These are phyloP conservation scores for Yamadazyma blattariae DNA, from an alignment of 1,139 yeast genomes.

Conservation along the genomic window DNA sequence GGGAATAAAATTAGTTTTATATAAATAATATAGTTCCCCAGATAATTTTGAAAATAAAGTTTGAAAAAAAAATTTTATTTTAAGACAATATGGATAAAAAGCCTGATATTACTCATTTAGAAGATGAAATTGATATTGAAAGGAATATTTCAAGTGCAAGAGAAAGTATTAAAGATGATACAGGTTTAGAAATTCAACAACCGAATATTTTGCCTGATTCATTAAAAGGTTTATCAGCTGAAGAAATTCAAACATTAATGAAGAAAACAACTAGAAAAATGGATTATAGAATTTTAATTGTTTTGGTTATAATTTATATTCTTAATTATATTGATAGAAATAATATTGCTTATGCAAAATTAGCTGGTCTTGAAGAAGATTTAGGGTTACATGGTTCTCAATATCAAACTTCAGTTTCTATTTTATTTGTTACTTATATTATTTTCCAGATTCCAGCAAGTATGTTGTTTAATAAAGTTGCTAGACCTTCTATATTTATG, in stretches of 20 bases:
- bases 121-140: not conserved
- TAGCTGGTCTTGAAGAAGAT: slow-evolving; percentile 55
- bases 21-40: too few species aligned
- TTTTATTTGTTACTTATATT: slow-evolving; percentile 61
- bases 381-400: slow-evolving; percentile 46
- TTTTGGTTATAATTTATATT: slow-evolving; percentile 50
- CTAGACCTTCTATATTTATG: slow-evolving; percentile 50
- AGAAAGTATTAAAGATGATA: too few species aligned
- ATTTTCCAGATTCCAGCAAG: slow-evolving; percentile 58
- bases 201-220: slow-evolving; percentile 31
- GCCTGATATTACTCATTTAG: slow-evolving; percentile 1
- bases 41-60: too few species aligned
- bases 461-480: slow-evolving; percentile 46
- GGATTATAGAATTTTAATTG: slow-evolving; percentile 54
- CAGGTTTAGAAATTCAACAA: too few species aligned
- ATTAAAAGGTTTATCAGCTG: slow-evolving; percentile 29
- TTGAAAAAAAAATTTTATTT: too few species aligned
- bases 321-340: slow-evolving; percentile 58
- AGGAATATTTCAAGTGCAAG: too few species aligned
- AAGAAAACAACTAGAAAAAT: slow-evolving; percentile 43
- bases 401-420: slow-evolving; percentile 54
- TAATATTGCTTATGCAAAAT: slow-evolving; percentile 59
- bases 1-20: too few species aligned
- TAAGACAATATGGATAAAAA: too few species aligned
- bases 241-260: slow-evolving; percentile 38